Evolutionary conservation across 2,329 filamentous ascomycete genomes (phyloP).

Genomic region (Tolypocladium cylindrosporum): DNA sequence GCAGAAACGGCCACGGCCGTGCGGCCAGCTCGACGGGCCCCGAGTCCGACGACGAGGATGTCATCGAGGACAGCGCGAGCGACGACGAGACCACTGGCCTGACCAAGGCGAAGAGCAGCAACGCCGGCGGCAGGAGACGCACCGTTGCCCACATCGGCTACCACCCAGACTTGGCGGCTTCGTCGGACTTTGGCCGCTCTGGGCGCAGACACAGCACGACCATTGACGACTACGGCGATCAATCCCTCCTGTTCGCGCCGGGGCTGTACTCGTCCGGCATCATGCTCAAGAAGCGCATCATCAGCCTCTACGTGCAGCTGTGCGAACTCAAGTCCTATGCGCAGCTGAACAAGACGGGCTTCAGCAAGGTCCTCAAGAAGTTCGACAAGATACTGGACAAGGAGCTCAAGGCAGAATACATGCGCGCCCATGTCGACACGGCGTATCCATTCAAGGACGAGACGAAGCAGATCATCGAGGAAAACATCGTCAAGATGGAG

Average conservation of each 20-base stretch:
- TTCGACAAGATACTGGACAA: constrained; percentile 93
- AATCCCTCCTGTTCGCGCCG: constrained; percentile 54
- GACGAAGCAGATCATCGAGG: constrained; percentile 61
- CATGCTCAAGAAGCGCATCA: constrained; percentile 84
- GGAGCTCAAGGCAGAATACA: constrained; percentile 67
- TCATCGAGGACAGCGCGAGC: constrained; percentile 48
- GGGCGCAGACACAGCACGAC: constrained; percentile 53
- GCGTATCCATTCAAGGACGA: constrained; percentile 72
- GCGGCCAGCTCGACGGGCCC: constrained; percentile 29
- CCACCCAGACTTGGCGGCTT: constrained; percentile 49
- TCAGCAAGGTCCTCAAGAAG: constrained; percentile 94
- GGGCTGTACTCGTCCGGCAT: constrained; percentile 58
- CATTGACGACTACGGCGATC: constrained; percentile 72
- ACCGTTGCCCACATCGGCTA: constrained; percentile 24
- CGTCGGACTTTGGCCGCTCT: constrained; percentile 47
- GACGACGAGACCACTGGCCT: constrained; percentile 50
- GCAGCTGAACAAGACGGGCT: constrained; percentile 93
- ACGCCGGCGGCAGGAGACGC: constrained; percentile 25
- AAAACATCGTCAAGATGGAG: constrained; percentile 66
- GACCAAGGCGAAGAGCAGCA: constrained; percentile 32
- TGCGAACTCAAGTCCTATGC: constrained; percentile 95
- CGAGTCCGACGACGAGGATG: constrained; percentile 45
- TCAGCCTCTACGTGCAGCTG: constrained; percentile 79
- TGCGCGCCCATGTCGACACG: constrained; percentile 61
- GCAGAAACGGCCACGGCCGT: constrained; percentile 14